phyloP scores from a whole-genome alignment of 148 eudicot genomes.

The Heliosperma pusillum region DNA sequence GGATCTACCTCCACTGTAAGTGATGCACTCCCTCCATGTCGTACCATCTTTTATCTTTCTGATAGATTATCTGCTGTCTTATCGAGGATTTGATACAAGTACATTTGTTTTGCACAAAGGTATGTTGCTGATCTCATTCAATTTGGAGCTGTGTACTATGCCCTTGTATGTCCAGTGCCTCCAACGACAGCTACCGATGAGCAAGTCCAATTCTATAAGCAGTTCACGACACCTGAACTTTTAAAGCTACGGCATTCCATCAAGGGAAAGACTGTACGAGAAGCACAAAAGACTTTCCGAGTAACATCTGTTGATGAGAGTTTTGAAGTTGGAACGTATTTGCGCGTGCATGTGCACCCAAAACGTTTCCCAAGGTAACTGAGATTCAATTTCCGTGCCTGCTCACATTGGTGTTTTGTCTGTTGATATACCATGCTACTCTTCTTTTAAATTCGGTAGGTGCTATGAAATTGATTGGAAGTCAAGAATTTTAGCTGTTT shows the following conservation, averaged over 20 bases:
- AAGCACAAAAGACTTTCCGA: slow-evolving; percentile 80
- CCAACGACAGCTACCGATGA: slow-evolving; percentile 81
- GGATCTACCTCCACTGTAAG: slow-evolving; percentile 84
- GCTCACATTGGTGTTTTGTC: neutral
- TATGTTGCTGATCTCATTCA: slow-evolving; percentile 89
- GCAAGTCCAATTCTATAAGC: slow-evolving; percentile 55
- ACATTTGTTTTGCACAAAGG: slow-evolving; percentile 34
- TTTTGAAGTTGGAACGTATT: slow-evolving; percentile 90
- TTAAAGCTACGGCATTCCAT: slow-evolving; percentile 57
- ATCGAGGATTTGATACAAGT: slow-evolving; percentile 4
- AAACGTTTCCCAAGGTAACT: slow-evolving; percentile 89
- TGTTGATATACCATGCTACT: slow-evolving; percentile 12
- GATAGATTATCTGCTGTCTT: neutral
- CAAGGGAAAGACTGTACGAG: slow-evolving; percentile 85
- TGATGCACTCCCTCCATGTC: slow-evolving; percentile 6
- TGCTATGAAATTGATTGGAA: slow-evolving; percentile 98
- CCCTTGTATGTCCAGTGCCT: slow-evolving; percentile 83
- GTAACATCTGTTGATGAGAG: slow-evolving; percentile 53
- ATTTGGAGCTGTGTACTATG: slow-evolving; percentile 91
- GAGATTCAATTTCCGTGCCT: neutral
- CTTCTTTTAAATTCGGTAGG: slow-evolving; percentile 39
- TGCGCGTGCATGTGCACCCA: slow-evolving; percentile 93
- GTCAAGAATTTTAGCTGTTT: slow-evolving; percentile 76
- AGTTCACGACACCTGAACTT: slow-evolving; percentile 69
- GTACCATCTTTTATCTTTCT: slow-evolving; percentile 4